Evolutionary conservation across 1,284 basidiomycete species (phyloP), one percentile per base, ranked within the genome.

Genomic region (Apiotrichum montevideense): DNA sequence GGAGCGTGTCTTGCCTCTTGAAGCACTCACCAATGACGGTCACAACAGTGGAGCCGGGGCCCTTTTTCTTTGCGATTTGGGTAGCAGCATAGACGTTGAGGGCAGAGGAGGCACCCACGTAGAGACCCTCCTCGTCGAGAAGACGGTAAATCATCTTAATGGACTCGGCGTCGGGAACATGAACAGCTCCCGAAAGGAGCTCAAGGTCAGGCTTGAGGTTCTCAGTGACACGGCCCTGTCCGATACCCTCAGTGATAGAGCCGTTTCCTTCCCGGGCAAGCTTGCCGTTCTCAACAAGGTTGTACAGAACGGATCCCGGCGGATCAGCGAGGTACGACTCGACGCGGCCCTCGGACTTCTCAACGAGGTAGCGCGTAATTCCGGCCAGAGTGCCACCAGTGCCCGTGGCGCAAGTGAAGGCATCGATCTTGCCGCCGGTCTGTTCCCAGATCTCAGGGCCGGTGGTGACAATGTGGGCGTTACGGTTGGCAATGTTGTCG

Each of bases 171-270:
- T 99, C 96, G 5, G 91, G 81, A 46, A 98, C 87, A 66, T 85
- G 86, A 63, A 98, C 79, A 13, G 92, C 88, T 33, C 91, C 90
- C 54, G 87, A 83, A 40, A 98, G 63, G 48, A 90, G 79, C 11
- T 85, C 80, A 44, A 98, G 80, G 72, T 98, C 89, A 0, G 87
- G 91, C 44, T 80, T 86, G 64, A 98, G 79, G 77, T 99, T 99
- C 68, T 90, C 82, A n/a, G 95, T 99, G 52, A 99, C 83, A 60
- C 95, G 87, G 29, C 95, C 95, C 77, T 99, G 96, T 63, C 96
- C 96, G 66, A 98, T 98, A 88, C 92, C 95, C 83, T 98, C 95
- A 2, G 96, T 98, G 72, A 99, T 97, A 14, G 90, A 94, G 61
- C 93, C 79, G 32, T 63, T 86, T 4, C 92, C 93, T 44, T 80